Evolutionary conservation across 2,329 filamentous ascomycete species (phyloP).

Genomic region (Moelleriella libera): DNA sequence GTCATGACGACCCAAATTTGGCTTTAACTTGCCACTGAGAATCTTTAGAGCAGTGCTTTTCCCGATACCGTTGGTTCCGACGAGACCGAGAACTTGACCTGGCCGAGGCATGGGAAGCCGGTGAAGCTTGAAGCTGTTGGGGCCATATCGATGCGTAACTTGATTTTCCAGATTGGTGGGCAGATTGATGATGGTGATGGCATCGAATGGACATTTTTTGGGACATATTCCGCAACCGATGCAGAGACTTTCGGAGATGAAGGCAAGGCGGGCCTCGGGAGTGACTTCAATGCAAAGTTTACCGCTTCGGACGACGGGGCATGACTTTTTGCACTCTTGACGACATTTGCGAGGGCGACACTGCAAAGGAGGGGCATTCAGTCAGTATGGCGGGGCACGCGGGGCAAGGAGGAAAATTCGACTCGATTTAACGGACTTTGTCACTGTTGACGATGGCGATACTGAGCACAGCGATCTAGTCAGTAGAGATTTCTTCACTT

Average conservation of each 20-base stretch:
- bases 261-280: conserved; percentile 81
- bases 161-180: conserved; percentile 97
- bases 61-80: conserved; percentile 99
- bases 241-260: conserved; percentile 91
- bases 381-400: conserved; percentile 14
- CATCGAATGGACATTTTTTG: conserved; percentile 97
- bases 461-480: conserved; percentile 34
- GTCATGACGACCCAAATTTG: conserved; percentile 86
- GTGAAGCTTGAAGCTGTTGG: conserved; percentile 99
- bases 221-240: conserved; percentile 99
- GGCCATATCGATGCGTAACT: conserved; percentile 95
- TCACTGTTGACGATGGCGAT: conserved; percentile 98
- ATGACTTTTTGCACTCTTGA: conserved; percentile 98
- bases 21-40: conserved; percentile 95
- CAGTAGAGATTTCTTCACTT: conserved; percentile 7
- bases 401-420: conserved; percentile 1
- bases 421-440: conserved; percentile 50
- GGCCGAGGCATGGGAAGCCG: conserved; percentile 90
- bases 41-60: conserved; percentile 99
- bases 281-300: conserved; percentile 95
- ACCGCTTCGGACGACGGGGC: conserved; percentile 90
- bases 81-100: conserved; percentile 87
- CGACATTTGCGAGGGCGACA: conserved; percentile 60
- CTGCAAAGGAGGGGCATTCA: conserved; percentile 15
- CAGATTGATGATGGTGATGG: conserved; percentile 99